Evolutionary conservation across 2,329 filamentous ascomycete species (phyloP).

Genomic region (Fusarium nodosum): DNA sequence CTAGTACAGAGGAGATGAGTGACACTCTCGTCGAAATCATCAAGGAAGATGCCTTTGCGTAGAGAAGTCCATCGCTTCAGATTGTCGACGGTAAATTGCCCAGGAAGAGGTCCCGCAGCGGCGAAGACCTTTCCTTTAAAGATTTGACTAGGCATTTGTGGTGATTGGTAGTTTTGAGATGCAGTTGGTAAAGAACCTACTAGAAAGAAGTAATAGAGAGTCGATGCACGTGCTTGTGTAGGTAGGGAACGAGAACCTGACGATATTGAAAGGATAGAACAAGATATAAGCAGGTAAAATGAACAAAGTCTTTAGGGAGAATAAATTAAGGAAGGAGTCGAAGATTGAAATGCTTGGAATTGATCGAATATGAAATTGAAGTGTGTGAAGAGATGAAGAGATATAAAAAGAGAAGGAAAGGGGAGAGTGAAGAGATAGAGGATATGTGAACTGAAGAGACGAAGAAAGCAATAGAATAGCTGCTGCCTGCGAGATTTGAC

Average conservation of each 20-base stretch:
- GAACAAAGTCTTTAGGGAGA: neutral
- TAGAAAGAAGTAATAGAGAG: neutral
- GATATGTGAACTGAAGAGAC: neutral
- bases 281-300: neutral
- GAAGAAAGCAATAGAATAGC: neutral
- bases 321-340: neutral
- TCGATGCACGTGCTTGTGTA: neutral
- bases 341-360: neutral
- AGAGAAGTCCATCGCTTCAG: slow-evolving; percentile 75
- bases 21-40: slow-evolving; percentile 65
- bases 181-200: neutral
- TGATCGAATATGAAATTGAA: neutral
- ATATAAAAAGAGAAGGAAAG: neutral
- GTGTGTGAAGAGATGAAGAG: neutral
- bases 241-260: neutral
- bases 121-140: slow-evolving; percentile 70
- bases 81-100: slow-evolving; percentile 63
- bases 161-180: neutral
- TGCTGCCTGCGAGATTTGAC: slow-evolving; percentile 6
- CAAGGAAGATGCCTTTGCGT: slow-evolving; percentile 71
- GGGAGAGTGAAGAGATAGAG: neutral
- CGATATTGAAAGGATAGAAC: neutral
- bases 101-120: slow-evolving; percentile 69
- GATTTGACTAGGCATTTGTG: slow-evolving; percentile 56
- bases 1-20: slow-evolving; percentile 81